Conservation (phyloP, 2,329 filamentous ascomycete genomes). For the Keithomyces neogunnii region DNA sequence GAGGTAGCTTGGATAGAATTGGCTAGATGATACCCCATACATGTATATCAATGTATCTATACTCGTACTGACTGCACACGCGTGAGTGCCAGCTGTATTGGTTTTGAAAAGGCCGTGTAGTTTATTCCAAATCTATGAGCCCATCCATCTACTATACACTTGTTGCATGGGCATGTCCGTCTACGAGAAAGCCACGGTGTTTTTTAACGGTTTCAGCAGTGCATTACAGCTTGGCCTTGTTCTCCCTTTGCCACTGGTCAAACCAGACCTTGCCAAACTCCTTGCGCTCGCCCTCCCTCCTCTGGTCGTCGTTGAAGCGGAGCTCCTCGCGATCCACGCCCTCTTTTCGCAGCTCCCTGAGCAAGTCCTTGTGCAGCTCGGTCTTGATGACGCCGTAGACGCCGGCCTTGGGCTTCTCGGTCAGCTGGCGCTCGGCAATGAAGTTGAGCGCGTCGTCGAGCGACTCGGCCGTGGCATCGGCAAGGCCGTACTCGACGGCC, state of each 20-base stretch:
- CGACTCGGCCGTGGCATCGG: slow-evolving; percentile 51
- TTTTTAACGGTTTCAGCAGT: neutral
- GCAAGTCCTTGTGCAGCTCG: slow-evolving; percentile 64
- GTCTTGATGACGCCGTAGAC: slow-evolving; percentile 65
- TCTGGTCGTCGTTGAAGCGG: slow-evolving; percentile 32
- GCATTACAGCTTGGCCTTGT: slow-evolving; percentile 28
- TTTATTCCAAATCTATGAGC: too few relatives aligned
- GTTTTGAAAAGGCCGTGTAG: neutral
- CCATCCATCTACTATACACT: too few relatives aligned
- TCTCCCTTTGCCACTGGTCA: slow-evolving; percentile 38
- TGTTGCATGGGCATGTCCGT: too few relatives aligned
- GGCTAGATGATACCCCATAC: slow-evolving; percentile 13
- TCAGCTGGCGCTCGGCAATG: slow-evolving; percentile 49
- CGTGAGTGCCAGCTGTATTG: too few relatives aligned
- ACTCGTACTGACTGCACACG: neutral
- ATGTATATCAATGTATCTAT: slow-evolving; percentile 5
- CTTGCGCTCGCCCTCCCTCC: slow-evolving; percentile 31
- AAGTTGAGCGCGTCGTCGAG: slow-evolving; percentile 54
- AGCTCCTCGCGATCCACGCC: slow-evolving; percentile 40
- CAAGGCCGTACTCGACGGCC: slow-evolving; percentile 57
- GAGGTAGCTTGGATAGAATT: slow-evolving; percentile 6
- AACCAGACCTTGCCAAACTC: slow-evolving; percentile 38
- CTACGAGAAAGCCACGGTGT: too few relatives aligned
- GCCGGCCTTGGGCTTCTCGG: slow-evolving; percentile 52
- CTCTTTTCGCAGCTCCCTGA: slow-evolving; percentile 48